These are phyloP conservation scores for Coemansia nantahalensis DNA, from an alignment of 192 early-diverging fungal species.

Conservation along the genomic window DNA sequence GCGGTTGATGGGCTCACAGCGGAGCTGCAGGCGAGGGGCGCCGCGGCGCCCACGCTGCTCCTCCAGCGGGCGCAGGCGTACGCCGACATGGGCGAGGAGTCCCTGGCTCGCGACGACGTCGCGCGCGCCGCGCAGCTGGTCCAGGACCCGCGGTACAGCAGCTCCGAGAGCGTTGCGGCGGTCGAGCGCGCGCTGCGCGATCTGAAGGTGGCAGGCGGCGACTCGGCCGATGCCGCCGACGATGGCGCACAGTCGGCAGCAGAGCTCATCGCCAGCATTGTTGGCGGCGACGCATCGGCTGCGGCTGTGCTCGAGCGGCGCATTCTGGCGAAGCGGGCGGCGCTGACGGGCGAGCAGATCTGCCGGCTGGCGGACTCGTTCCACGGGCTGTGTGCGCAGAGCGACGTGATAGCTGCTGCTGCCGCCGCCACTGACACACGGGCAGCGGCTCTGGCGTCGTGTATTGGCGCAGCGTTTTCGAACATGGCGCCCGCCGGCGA, in stretches of 20 bases:
- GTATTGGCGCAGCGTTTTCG: conserved; percentile 4
- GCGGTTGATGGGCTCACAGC: too few relatives aligned
- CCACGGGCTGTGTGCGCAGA: conserved; percentile 9
- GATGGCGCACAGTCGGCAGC: too few relatives aligned
- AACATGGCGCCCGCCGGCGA: background rate
- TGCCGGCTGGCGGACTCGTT: conserved; percentile 14
- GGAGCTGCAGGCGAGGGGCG: conserved; percentile 20
- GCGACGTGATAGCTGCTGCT: too few relatives aligned
- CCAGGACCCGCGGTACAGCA: conserved; percentile 13
- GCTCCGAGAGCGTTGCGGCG: conserved; percentile 15
- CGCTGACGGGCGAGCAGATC: conserved; percentile 1
- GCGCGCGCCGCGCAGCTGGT: conserved; percentile 31
- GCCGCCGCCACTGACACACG: too few relatives aligned
- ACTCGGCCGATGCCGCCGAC: background rate
- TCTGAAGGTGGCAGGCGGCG: conserved; percentile 1
- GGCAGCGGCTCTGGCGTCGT: conserved; percentile 4
- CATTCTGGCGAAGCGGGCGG: background rate
- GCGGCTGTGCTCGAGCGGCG: conserved; percentile 5
- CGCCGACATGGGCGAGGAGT: conserved; percentile 27
- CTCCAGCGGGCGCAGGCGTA: conserved; percentile 26
- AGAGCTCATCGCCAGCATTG: background rate
- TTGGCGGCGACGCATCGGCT: background rate
- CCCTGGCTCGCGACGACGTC: conserved; percentile 24
- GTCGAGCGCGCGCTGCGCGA: conserved; percentile 35
- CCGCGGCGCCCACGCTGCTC: conserved; percentile 13